Evolutionary conservation across 768 basidiomycete genomes (phyloP), one percentile per base, ranked within the genome.

Genomic region (Lactarius hatsudake): DNA sequence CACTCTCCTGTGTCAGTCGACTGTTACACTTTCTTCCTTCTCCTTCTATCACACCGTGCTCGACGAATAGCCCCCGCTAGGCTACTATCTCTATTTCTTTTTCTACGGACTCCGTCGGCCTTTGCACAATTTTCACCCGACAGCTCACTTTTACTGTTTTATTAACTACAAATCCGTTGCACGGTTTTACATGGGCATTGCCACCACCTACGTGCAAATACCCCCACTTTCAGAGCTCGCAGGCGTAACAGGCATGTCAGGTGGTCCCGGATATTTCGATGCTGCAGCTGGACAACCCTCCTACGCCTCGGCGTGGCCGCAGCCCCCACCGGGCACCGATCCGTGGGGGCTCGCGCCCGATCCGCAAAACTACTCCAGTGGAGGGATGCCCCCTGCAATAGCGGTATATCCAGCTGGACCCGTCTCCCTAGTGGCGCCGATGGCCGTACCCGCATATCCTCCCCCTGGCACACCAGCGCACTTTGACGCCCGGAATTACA

Each of bases 401-500:
- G 15, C 62, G 17, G 17, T 61, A 30, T 64, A 64, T 40, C 59
- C 62, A 10, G 3, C 58, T 40, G 59, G 20, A 3, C 8, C 62
- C 51, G 12, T 59, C 18, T 51, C 66, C 15, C 17, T 59, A 12
- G 48, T 56, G 3, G 66, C 48, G 12, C 61, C 65, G 10, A 26
- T 62, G 10, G 17, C 65, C 55, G 42, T 53, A 0, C 20, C 36
- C 3, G 56, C 13, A 20, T 64, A n/a, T 60, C 62, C 42, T 40
- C 53, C 58, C 23, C 23, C 23, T 23, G 38, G 12, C n/a, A n/a
- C 36, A 13, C 12, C 30, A 1, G 58, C 42, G 4, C 62, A 34
- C 3, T 67, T 67, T 34, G 66, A 67, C 36, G 32, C 66, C 45
- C 59, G 66, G 53, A 67, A 67, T 42, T 67, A 64, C n/a, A 0